Conservation (phyloP, 2,329 filamentous ascomycete species). For the Colletotrichum higginsianum region DNA sequence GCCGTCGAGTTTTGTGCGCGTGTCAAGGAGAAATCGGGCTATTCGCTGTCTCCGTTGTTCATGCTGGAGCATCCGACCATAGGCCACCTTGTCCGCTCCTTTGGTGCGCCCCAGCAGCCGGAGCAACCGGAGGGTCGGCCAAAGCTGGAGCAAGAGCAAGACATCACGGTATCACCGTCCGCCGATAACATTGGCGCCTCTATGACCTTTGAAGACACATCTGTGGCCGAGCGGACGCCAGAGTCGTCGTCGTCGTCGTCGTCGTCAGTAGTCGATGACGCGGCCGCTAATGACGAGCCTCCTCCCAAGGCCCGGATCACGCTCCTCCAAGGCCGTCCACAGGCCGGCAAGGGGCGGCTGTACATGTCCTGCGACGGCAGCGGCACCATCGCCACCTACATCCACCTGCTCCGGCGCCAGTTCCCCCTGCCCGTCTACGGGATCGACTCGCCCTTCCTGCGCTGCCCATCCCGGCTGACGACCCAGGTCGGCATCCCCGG, state of each 20-base stretch:
- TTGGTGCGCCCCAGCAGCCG: not conserved
- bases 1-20: conserved; percentile 4
- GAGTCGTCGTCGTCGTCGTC: not conserved
- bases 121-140: not conserved
- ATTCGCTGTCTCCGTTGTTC: not conserved
- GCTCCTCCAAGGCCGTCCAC: not conserved
- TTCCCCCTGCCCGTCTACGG: conserved; percentile 3
- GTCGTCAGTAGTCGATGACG: conserved; percentile 2
- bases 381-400: conserved; percentile 24
- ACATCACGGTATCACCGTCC: not conserved
- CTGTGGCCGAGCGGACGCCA: not conserved
- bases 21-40: not conserved
- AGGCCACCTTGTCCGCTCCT: conserved; percentile 13
- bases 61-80: conserved; percentile 15
- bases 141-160: not conserved
- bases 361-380: conserved; percentile 24
- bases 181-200: not conserved
- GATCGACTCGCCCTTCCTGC: conserved; percentile 19
- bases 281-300: not conserved
- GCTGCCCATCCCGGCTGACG: conserved; percentile 10
- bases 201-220: not conserved
- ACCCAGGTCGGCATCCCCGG: conserved; percentile 11
- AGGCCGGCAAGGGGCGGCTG: conserved; percentile 4
- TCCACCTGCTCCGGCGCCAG: conserved; percentile 8
- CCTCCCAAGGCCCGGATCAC: conserved; percentile 12